phyloP scores from a whole-genome alignment of 345 rosid genomes.

The Rhodomyrtus tomentosa region DNA sequence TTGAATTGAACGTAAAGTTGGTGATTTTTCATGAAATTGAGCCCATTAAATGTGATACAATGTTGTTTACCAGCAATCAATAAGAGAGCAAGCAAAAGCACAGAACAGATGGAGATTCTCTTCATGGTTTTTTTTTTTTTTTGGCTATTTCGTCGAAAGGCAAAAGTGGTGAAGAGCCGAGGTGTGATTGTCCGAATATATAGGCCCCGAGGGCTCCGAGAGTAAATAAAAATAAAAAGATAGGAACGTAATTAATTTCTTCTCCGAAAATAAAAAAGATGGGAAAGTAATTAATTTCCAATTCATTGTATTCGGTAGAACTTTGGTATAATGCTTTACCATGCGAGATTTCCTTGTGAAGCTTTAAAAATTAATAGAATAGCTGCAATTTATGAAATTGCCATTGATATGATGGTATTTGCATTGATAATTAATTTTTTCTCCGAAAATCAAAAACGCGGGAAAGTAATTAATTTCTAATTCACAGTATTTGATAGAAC shows the following conservation, averaged over 20 bases:
- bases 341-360: not conserved
- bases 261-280: no score
- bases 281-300: not conserved
- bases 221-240: not conserved
- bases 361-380: no score
- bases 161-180: not conserved
- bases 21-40: no score
- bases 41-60: no score
- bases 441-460: no score
- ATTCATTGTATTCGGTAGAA: not conserved
- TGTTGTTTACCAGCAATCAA: not conserved
- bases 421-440: no score
- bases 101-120: not conserved
- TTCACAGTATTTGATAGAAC: not conserved
- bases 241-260: not conserved
- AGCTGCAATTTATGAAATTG: not conserved
- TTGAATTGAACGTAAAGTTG: no score
- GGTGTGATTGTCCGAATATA: not conserved
- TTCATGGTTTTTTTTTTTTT: not conserved
- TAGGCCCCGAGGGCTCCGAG: not conserved
- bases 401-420: no score
- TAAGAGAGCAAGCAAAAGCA: not conserved
- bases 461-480: not conserved
- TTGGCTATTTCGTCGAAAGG: not conserved
- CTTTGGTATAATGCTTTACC: not conserved